A percentile compares a stretch with the other conserved stretches of the same genome.
Evolutionary conservation across 2,329 filamentous ascomycete species (phyloP).

Genomic region (Diaporthe vexans): DNA sequence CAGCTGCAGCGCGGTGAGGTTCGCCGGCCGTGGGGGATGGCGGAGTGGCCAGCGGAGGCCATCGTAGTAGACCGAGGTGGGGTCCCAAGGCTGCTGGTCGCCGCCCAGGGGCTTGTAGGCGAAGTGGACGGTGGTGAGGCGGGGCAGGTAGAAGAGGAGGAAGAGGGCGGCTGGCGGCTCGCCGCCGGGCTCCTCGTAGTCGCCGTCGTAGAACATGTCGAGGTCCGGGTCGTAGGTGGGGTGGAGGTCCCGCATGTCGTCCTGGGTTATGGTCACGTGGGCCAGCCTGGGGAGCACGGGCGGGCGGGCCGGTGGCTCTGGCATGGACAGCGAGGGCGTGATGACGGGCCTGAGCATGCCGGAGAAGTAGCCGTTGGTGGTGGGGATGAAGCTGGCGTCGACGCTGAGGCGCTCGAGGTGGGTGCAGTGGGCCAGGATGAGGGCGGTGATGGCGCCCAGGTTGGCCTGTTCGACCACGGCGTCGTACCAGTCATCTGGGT

Average conservation of each 20-base stretch:
- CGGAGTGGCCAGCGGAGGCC: not conserved
- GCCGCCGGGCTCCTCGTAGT: too few species aligned
- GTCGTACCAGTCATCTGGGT: not conserved
- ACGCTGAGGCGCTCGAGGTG: not conserved
- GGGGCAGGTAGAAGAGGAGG: too few species aligned
- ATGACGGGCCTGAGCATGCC: not conserved
- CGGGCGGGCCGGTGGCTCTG: too few species aligned
- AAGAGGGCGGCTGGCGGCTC: too few species aligned
- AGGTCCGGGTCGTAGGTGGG: too few species aligned
- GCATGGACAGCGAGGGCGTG: too few species aligned
- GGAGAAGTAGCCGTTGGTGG: not conserved
- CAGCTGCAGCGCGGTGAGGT: not conserved
- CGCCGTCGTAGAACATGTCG: too few species aligned
- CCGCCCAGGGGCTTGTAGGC: too few species aligned
- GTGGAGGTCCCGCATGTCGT: too few species aligned
- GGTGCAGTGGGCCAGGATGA: not conserved
- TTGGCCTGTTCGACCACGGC: not conserved
- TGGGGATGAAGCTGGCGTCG: not conserved
- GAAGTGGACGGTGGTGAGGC: too few species aligned
- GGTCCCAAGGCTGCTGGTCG: not conserved
- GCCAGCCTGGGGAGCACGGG: too few species aligned
- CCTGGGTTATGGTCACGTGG: too few species aligned
- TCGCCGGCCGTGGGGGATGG: not conserved
- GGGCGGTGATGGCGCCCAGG: not conserved
- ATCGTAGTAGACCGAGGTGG: not conserved